These are phyloP conservation scores for Reticulascus tulasneorum DNA, from an alignment of 2,329 filamentous ascomycete species.

Conservation along the genomic window DNA sequence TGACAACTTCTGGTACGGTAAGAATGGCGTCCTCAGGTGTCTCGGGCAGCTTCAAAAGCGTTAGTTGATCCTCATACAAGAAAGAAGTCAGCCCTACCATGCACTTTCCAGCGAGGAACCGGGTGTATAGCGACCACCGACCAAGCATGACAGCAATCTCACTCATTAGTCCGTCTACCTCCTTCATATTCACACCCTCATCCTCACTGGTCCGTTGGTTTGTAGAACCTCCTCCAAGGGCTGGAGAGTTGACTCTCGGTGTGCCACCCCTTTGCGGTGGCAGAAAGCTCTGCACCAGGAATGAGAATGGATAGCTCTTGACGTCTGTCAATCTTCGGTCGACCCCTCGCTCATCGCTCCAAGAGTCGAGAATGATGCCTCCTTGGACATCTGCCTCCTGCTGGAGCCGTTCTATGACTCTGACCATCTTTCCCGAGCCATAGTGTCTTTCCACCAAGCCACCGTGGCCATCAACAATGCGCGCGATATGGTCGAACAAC, in stretches of 20 bases:
- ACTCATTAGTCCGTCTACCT: constrained; percentile 80
- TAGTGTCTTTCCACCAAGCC: constrained; percentile 92
- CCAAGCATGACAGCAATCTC: constrained; percentile 91
- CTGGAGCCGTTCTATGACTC: constrained; percentile 88
- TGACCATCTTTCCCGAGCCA: constrained; percentile 86
- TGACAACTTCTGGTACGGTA: constrained; percentile 67
- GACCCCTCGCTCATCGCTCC: constrained; percentile 83
- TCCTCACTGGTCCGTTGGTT: constrained; percentile 70
- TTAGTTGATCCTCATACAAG: constrained; percentile 18
- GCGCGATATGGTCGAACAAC: constrained; percentile 94
- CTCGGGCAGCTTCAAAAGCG: constrained; percentile 40
- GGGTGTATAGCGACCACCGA: constrained; percentile 86
- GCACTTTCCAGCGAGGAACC: constrained; percentile 85
- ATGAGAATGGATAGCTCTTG: constrained; percentile 97
- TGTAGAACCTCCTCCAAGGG: constrained; percentile 47
- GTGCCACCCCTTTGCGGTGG: constrained; percentile 63
- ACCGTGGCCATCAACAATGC: constrained; percentile 91
- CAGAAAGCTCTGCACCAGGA: constrained; percentile 90
- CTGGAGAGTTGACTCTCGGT: constrained; percentile 73
- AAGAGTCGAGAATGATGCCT: constrained; percentile 91
- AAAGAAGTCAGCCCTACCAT: constrained; percentile 48
- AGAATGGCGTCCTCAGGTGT: constrained; percentile 53
- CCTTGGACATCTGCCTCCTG: constrained; percentile 94
- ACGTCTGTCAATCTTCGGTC: constrained; percentile 88
- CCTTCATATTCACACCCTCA: constrained; percentile 93